These are phyloP conservation scores for Xerocomellus dryophilus DNA, from an alignment of 768 basidiomycete genomes.

Conservation along the genomic window DNA sequence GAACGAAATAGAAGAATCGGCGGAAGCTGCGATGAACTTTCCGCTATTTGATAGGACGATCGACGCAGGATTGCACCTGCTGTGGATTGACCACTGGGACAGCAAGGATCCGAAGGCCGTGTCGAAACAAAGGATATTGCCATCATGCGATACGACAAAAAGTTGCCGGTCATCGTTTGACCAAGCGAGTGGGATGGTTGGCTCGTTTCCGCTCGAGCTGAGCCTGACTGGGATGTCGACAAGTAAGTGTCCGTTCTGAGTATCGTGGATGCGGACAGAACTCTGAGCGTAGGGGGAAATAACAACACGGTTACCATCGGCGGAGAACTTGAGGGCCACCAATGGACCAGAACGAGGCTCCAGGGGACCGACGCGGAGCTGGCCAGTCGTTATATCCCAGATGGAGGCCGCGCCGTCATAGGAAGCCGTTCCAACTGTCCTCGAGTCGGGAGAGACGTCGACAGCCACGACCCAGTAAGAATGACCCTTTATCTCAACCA, in stretches of 20 bases:
- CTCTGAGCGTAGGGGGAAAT: conserved; percentile 4
- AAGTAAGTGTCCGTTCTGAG: conserved; percentile 1
- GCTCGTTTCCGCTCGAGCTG: conserved; percentile 14
- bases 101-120: conserved; percentile 7
- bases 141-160: conserved; percentile 8
- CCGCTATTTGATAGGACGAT: conserved; percentile 8
- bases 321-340: conserved; percentile 13
- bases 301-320: conserved; percentile 3
- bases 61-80: conserved; percentile 1
- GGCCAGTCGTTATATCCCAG: conserved; percentile 14
- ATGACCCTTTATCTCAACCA: conserved; percentile 10
- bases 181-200: conserved; percentile 17
- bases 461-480: conserved; percentile 13
- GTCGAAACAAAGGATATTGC: conserved; percentile 13
- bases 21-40: conserved; percentile 13
- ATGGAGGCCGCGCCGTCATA: conserved; percentile 9
- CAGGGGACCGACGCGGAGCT: conserved; percentile 9
- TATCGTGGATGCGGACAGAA: conserved; percentile 12
- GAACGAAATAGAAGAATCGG: conserved; percentile 9
- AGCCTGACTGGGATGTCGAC: conserved; percentile 10
- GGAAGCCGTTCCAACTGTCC: conserved; percentile 9
- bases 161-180: conserved; percentile 12
- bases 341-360: conserved; percentile 1
- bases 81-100: conserved; percentile 12
- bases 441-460: conserved; percentile 14